Conservation (phyloP, 768 basidiomycete species). For the Paxillus ammoniavirescens region DNA sequence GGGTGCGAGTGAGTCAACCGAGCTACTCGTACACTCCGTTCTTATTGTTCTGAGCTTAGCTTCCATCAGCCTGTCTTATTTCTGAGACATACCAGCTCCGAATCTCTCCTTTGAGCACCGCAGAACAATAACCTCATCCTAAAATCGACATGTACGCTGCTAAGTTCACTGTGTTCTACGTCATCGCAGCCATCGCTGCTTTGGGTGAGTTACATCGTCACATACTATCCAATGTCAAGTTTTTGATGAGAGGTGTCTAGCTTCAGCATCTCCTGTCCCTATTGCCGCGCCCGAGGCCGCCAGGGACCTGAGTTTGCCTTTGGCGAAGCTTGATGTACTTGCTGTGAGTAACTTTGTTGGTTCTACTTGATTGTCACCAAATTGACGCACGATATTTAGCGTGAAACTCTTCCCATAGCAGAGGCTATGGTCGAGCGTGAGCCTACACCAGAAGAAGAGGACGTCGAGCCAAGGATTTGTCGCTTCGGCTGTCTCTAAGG, state of each 20-base stretch:
- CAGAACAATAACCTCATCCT: conserved; percentile 29
- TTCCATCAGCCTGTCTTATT: conserved; percentile 2
- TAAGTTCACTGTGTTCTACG: conserved; percentile 28
- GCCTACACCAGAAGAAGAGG: conserved; percentile 11
- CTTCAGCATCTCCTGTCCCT: conserved; percentile 28
- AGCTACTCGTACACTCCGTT: conserved; percentile 15
- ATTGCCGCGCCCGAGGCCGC: conserved; percentile 9
- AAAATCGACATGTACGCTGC: conserved; percentile 26
- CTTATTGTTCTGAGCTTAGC: conserved; percentile 32
- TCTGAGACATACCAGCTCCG: background rate
- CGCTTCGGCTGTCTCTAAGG: conserved; percentile 13
- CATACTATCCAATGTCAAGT: background rate
- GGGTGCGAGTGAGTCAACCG: conserved; percentile 12
- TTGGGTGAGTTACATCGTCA: conserved; percentile 17
- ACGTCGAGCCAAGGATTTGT: conserved; percentile 16
- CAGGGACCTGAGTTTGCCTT: background rate
- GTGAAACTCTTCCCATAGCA: conserved; percentile 11
- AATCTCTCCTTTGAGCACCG: background rate
- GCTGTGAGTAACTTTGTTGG: conserved; percentile 16
- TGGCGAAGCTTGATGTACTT: conserved; percentile 6
- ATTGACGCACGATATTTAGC: background rate
- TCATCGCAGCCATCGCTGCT: conserved; percentile 26
- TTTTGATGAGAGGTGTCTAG: conserved; percentile 12
- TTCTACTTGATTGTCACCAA: background rate
- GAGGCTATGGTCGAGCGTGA: conserved; percentile 11